phyloP scores from a whole-genome alignment of 1,284 basidiomycete species.

The Heterobasidion parviporum region DNA sequence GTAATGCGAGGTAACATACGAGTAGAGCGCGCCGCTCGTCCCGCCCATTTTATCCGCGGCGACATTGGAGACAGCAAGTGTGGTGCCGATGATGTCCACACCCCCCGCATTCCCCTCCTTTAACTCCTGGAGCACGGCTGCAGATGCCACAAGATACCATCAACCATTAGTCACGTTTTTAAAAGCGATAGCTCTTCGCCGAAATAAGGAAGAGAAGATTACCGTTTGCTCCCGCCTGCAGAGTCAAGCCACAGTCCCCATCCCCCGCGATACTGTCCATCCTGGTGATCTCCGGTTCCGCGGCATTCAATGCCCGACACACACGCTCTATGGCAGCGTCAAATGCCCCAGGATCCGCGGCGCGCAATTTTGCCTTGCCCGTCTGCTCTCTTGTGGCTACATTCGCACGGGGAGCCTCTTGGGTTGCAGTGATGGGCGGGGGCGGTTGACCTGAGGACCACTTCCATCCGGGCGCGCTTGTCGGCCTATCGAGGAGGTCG shows the following conservation, averaged over 20 bases:
- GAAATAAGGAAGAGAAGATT: slow-evolving; percentile 5
- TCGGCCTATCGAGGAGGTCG: slow-evolving; percentile 68
- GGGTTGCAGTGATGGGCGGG: slow-evolving; percentile 18
- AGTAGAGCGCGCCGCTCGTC: slow-evolving; percentile 87
- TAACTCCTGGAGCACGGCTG: slow-evolving; percentile 47
- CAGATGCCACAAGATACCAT: not conserved
- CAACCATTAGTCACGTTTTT: not conserved
- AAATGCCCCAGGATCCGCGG: slow-evolving; percentile 42
- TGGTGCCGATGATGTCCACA: slow-evolving; percentile 51
- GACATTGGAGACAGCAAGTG: slow-evolving; percentile 66
- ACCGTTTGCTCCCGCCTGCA: slow-evolving; percentile 65
- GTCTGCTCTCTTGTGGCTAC: not conserved
- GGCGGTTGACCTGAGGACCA: slow-evolving; percentile 48
- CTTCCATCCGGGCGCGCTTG: slow-evolving; percentile 79
- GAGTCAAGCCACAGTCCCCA: slow-evolving; percentile 77
- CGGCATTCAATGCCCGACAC: slow-evolving; percentile 62
- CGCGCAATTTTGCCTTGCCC: slow-evolving; percentile 23
- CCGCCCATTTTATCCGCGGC: slow-evolving; percentile 89
- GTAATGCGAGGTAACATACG: slow-evolving; percentile 36
- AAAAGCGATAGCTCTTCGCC: not conserved
- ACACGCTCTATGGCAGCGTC: slow-evolving; percentile 51
- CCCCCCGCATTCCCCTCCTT: slow-evolving; percentile 44
- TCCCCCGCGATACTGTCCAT: slow-evolving; percentile 80
- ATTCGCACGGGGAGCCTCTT: slow-evolving; percentile 2
- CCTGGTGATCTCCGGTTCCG: slow-evolving; percentile 83